Evolutionary conservation across 2,329 filamentous ascomycete species (phyloP), one percentile per base, ranked within the genome.

Genomic region (Ophiobolus disseminans): DNA sequence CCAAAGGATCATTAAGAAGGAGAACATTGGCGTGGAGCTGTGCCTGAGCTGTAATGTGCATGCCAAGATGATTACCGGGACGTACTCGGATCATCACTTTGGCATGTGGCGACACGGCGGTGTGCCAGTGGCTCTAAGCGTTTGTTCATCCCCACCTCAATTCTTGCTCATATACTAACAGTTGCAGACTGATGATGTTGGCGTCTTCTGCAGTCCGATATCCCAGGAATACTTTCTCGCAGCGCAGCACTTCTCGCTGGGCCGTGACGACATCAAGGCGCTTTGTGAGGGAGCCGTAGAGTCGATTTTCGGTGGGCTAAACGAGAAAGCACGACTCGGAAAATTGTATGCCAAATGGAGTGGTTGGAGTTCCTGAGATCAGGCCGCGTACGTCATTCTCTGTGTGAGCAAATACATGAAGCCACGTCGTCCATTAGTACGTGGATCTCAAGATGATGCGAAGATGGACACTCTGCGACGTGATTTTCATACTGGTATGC

Each of bases 11-110:
- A 89, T 87, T 49, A 70, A 74, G 9, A 61, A 68, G 36, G 75
- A 77, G 10, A 77, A 77, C 1, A 66, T 92, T 21, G 88, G 87
- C 2, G 70, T 94, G 10, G 90, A 94, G 72, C 68, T 94, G 28
- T 94, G 90, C 53, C 74, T 94, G 52, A 90, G 86, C 57, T 93
- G 90, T 71, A 94, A 94, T 62, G 88, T 94, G 1, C 83, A 87
- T 57, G 87, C 87, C 1, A 85, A 84, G 57, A 85, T 94, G 84
- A 85, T 88, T 40, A 74, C 78, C 1, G 87, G 88, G 0, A 82
- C 84, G 1, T 82, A 81, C 60, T 62, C 80, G 48, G 85, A 85
- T 39, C 90, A 94, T 71, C 90, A 94, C 75, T 91, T 94, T 72
- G 86, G 86, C 11, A 80, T 84, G 63, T 94, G 90, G 90, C 73